Evolutionary conservation across 2,329 filamentous ascomycete species (phyloP).

Genomic region (Podosphaera aphanis): DNA sequence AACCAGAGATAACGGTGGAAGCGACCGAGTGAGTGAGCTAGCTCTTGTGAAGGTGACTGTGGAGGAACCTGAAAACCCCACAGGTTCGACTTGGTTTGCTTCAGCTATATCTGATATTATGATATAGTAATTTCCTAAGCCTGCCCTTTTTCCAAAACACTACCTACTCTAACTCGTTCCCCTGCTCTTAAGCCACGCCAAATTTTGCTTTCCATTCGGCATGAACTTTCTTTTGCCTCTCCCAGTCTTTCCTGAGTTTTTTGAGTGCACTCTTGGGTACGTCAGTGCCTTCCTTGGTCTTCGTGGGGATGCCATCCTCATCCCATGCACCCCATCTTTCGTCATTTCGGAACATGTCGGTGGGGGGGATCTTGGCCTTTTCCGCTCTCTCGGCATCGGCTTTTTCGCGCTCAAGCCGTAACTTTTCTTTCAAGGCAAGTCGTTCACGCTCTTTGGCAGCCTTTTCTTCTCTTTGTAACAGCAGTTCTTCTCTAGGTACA

Average conservation of each 20-base stretch:
- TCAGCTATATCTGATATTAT: too few species aligned
- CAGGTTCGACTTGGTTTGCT: too few species aligned
- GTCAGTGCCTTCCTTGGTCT: slow-evolving; percentile 54
- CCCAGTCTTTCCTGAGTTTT: slow-evolving; percentile 74
- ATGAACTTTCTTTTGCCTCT: slow-evolving; percentile 67
- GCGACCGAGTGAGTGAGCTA: too few species aligned
- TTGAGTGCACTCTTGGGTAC: slow-evolving; percentile 59
- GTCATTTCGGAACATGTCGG: slow-evolving; percentile 31
- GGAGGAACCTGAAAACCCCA: too few species aligned
- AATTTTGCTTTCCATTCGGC: slow-evolving; percentile 30
- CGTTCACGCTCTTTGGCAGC: slow-evolving; percentile 37
- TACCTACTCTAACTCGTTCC: too few species aligned
- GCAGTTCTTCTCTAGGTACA: slow-evolving; percentile 30
- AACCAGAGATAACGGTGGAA: too few species aligned
- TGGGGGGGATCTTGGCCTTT: slow-evolving; percentile 30
- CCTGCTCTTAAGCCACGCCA: too few species aligned
- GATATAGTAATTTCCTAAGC: too few species aligned
- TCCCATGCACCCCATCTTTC: slow-evolving; percentile 56
- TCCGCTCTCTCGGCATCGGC: slow-evolving; percentile 29
- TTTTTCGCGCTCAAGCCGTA: slow-evolving; percentile 23
- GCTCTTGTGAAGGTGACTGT: too few species aligned
- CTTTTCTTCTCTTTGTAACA: slow-evolving; percentile 35
- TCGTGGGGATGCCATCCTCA: slow-evolving; percentile 55
- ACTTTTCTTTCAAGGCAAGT: slow-evolving; percentile 31
- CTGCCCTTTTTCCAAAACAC: too few species aligned